These are phyloP conservation scores for Hapsidospora chrysogenum DNA, from an alignment of 495 filamentous ascomycete species.

Conservation along the genomic window DNA sequence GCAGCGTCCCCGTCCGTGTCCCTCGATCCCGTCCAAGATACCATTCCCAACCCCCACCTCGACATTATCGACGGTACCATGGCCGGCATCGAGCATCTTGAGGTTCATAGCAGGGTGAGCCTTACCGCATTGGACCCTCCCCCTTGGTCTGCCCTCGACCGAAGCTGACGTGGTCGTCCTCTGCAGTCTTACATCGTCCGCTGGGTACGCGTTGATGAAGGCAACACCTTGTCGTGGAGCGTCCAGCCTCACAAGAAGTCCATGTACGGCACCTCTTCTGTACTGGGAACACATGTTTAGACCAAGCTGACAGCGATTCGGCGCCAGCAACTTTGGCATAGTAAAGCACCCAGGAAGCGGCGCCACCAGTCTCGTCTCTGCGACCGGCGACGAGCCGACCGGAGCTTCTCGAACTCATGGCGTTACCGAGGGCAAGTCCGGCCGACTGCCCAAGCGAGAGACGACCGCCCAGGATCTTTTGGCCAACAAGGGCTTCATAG, in stretches of 20 bases:
- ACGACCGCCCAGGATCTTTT: slow-evolving; percentile 64
- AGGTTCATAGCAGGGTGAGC: slow-evolving; percentile 90
- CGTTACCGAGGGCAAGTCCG: slow-evolving; percentile 16
- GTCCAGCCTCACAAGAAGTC: slow-evolving; percentile 95
- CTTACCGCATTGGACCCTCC: not conserved
- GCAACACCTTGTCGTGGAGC: slow-evolving; percentile 92
- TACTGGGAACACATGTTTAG: not conserved
- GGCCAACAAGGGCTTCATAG: slow-evolving; percentile 67
- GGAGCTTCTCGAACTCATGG: slow-evolving; percentile 29
- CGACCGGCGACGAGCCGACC: slow-evolving; percentile 23
- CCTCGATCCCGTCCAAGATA: too few species aligned
- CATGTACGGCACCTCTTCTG: slow-evolving; percentile 30
- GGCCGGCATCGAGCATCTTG: slow-evolving; percentile 92
- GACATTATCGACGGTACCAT: slow-evolving; percentile 26
- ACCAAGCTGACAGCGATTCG: not conserved
- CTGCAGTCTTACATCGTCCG: slow-evolving; percentile 86
- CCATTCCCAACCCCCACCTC: not conserved
- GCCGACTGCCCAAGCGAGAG: slow-evolving; percentile 28
- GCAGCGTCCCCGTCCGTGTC: too few species aligned
- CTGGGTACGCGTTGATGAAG: slow-evolving; percentile 81
- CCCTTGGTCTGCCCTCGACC: not conserved
- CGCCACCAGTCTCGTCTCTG: slow-evolving; percentile 34
- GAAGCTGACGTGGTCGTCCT: slow-evolving; percentile 4
- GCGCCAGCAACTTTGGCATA: slow-evolving; percentile 69
- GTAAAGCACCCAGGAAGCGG: slow-evolving; percentile 84